These are phyloP conservation scores for Dendrobium officinale DNA, from an alignment of 106 monocot species.

Conservation along the genomic window DNA sequence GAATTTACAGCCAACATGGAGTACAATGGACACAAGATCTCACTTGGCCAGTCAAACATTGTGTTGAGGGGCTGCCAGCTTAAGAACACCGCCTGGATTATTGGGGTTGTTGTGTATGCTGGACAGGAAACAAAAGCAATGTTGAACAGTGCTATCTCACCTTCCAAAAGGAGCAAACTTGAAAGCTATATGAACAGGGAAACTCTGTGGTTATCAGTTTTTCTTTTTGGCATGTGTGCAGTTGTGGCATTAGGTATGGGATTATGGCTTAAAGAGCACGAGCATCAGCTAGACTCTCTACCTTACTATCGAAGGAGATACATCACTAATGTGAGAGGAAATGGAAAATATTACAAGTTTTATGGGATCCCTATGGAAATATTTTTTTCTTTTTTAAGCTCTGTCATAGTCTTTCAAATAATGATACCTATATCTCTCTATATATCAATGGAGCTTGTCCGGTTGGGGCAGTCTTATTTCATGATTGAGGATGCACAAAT, in stretches of 20 bases:
- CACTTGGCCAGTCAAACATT: slow-evolving; percentile 94
- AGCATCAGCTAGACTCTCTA: slow-evolving; percentile 59
- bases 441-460: slow-evolving; percentile 94
- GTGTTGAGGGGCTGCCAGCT: slow-evolving; percentile 92
- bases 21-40: slow-evolving; percentile 63
- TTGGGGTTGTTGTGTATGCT: slow-evolving; percentile 97
- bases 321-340: slow-evolving; percentile 47
- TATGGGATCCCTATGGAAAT: slow-evolving; percentile 87
- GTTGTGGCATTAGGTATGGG: slow-evolving; percentile 95
- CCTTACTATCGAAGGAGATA: slow-evolving; percentile 87
- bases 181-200: slow-evolving; percentile 99
- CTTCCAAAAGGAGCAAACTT: slow-evolving; percentile 89
- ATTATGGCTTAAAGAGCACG: slow-evolving; percentile 62
- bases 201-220: slow-evolving; percentile 87
- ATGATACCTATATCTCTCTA: slow-evolving; percentile 99
- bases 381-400: slow-evolving; percentile 95
- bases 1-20: slow-evolving; percentile 95
- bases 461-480: slow-evolving; percentile 95
- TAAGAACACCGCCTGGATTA: slow-evolving; percentile 86
- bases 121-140: slow-evolving; percentile 99
- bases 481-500: slow-evolving; percentile 91
- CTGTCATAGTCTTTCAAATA: slow-evolving; percentile 92
- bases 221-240: slow-evolving; percentile 83
- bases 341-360: slow-evolving; percentile 72
- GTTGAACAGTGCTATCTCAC: slow-evolving; percentile 90